Evolutionary conservation across 306 rosid genomes (phyloP).

Genomic region (Quercus suber): DNA sequence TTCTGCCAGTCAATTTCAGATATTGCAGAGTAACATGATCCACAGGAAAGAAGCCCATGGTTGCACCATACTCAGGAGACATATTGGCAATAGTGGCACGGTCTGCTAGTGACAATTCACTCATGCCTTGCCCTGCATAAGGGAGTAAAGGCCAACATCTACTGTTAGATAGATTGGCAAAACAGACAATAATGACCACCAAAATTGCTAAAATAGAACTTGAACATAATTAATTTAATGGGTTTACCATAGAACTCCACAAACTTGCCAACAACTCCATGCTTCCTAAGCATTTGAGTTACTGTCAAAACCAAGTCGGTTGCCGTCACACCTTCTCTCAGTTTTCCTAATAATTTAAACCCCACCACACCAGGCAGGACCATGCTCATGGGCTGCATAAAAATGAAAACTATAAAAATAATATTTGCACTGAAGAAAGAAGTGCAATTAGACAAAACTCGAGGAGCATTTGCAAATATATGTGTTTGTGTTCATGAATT

Average conservation of each 20-base stretch:
- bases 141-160: slow-evolving; percentile 13
- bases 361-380: slow-evolving; percentile 98
- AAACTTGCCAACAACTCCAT: slow-evolving; percentile 95
- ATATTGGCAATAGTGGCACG: slow-evolving; percentile 97
- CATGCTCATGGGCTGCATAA: slow-evolving; percentile 95
- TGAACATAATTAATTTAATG: background rate
- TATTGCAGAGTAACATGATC: slow-evolving; percentile 94
- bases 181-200: background rate
- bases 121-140: slow-evolving; percentile 86
- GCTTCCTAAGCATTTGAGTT: slow-evolving; percentile 94
- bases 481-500: background rate
- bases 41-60: slow-evolving; percentile 99
- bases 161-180: slow-evolving; percentile 24
- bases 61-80: slow-evolving; percentile 97
- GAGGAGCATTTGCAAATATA: background rate
- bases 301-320: slow-evolving; percentile 96
- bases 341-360: slow-evolving; percentile 75
- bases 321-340: slow-evolving; percentile 88
- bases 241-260: slow-evolving; percentile 87
- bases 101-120: slow-evolving; percentile 83
- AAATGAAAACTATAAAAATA: slow-evolving; percentile 4
- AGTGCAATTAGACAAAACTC: background rate
- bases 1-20: slow-evolving; percentile 88
- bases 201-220: background rate
- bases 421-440: background rate